A percentile compares a stretch with the other conserved stretches of the same genome.
Evolutionary conservation across 202 grass and related monocot genomes (phyloP).

Genomic region (Elaeis oleifera): DNA sequence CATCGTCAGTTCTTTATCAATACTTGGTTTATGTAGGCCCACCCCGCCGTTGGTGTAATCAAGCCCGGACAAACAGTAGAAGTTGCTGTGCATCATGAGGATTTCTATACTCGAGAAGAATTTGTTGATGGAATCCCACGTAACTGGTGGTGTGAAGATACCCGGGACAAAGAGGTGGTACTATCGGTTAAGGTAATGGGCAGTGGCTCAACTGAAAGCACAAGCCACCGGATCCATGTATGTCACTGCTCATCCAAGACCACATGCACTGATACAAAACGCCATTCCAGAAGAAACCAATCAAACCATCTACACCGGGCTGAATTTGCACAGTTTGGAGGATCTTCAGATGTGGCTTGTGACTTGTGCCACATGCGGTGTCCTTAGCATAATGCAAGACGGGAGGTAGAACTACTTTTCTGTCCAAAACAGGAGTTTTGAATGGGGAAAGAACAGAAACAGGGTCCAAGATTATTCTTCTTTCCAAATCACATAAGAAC

Average conservation of each 20-base stretch:
- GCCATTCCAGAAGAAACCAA: conserved; percentile 47
- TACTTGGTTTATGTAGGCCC: conserved; percentile 35
- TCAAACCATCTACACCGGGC: conserved; percentile 35
- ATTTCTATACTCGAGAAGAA: conserved; percentile 57
- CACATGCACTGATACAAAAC: neutral
- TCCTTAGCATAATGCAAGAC: neutral
- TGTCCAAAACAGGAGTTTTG: neutral
- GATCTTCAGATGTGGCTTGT: conserved; percentile 35
- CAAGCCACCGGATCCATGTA: conserved; percentile 38
- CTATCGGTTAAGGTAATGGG: conserved; percentile 33
- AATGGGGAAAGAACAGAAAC: neutral
- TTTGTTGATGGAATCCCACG: conserved; percentile 25
- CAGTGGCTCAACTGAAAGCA: conserved; percentile 33
- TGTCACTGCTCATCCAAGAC: conserved; percentile 26
- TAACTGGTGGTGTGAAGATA: conserved; percentile 33
- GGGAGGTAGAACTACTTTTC: neutral
- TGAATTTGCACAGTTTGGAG: conserved; percentile 44
- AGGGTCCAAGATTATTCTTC: neutral
- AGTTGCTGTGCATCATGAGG: conserved; percentile 72
- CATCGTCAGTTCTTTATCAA: neutral
- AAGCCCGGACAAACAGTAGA: conserved; percentile 67
- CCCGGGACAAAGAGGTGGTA: conserved; percentile 26
- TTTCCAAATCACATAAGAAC: neutral
- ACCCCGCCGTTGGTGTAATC: conserved; percentile 64
- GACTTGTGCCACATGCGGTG: conserved; percentile 45